phyloP scores from a whole-genome alignment of 768 basidiomycete species.

The Leccinum rimulosum region DNA sequence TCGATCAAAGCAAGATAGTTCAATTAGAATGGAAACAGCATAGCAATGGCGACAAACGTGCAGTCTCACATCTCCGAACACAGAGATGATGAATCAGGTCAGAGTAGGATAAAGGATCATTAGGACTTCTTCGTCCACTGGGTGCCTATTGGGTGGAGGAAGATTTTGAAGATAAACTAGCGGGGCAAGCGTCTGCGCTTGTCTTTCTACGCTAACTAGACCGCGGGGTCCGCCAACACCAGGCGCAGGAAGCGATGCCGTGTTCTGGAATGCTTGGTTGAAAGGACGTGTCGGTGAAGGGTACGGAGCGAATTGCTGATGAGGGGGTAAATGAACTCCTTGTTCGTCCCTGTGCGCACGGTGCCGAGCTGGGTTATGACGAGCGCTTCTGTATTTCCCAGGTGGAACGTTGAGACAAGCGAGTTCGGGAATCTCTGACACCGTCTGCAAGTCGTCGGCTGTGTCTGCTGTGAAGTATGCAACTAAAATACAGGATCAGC shows the following conservation, averaged over 20 bases:
- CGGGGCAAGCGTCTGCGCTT: slow-evolving; percentile 49
- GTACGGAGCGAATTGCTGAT: slow-evolving; percentile 32
- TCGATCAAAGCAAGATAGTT: slow-evolving; percentile 7
- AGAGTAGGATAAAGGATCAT: slow-evolving; percentile 50
- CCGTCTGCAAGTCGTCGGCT: slow-evolving; percentile 50
- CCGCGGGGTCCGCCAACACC: not conserved
- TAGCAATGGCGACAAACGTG: slow-evolving; percentile 12
- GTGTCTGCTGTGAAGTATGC: slow-evolving; percentile 75
- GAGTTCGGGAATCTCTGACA: slow-evolving; percentile 59
- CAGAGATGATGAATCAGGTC: slow-evolving; percentile 22
- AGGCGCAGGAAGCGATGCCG: not conserved
- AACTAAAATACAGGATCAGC: slow-evolving; percentile 40
- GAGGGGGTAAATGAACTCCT: slow-evolving; percentile 8
- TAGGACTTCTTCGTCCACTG: slow-evolving; percentile 67
- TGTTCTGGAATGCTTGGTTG: slow-evolving; percentile 9
- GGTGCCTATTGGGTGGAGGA: slow-evolving; percentile 62
- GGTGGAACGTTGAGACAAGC: slow-evolving; percentile 52
- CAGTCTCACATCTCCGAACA: slow-evolving; percentile 9
- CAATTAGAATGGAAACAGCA: slow-evolving; percentile 4
- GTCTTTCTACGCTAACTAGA: slow-evolving; percentile 14
- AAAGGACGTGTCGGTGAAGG: slow-evolving; percentile 26
- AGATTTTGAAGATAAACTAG: slow-evolving; percentile 60
- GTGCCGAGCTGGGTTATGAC: slow-evolving; percentile 49
- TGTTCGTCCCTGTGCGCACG: slow-evolving; percentile 30
- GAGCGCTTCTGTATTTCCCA: slow-evolving; percentile 65